A percentile compares a stretch with the other conserved stretches of the same genome.
These are phyloP conservation scores for Mollisia scopiformis DNA, from an alignment of 2,329 filamentous ascomycete species.

Conservation along the genomic window DNA sequence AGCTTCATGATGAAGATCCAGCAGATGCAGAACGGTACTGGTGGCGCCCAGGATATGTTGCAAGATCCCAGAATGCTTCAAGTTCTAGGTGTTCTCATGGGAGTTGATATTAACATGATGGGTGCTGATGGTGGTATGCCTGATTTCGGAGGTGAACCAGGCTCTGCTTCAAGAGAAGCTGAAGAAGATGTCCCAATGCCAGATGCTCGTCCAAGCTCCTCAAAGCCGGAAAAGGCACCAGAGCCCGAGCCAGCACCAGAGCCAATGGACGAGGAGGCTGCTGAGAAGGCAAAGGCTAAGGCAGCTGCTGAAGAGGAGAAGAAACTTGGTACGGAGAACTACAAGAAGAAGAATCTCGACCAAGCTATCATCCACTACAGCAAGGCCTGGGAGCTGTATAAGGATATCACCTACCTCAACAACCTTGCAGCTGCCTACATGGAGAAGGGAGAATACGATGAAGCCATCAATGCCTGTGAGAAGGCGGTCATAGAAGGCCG, in stretches of 20 bases:
- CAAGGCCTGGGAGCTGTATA: conserved; percentile 92
- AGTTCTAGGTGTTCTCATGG: conserved; percentile 91
- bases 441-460: conserved; percentile 93
- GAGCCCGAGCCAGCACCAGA: conserved; percentile 67
- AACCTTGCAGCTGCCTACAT: conserved; percentile 94
- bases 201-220: conserved; percentile 57
- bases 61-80: conserved; percentile 90
- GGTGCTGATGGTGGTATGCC: conserved; percentile 45
- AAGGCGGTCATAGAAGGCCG: conserved; percentile 90
- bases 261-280: conserved; percentile 77
- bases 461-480: conserved; percentile 82
- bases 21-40: conserved; percentile 78
- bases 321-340: conserved; percentile 87
- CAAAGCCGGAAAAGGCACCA: conserved; percentile 53
- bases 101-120: conserved; percentile 83
- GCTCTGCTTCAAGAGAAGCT: conserved; percentile 45
- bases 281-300: conserved; percentile 87
- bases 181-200: conserved; percentile 81
- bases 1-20: conserved; percentile 91
- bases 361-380: conserved; percentile 91
- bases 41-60: conserved; percentile 78
- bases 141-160: conserved; percentile 46
- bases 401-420: conserved; percentile 97
- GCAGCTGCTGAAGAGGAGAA: conserved; percentile 94
- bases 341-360: conserved; percentile 98